These are phyloP conservation scores for Syzygium malaccense DNA, from an alignment of 441 rosid species.

Conservation along the genomic window DNA sequence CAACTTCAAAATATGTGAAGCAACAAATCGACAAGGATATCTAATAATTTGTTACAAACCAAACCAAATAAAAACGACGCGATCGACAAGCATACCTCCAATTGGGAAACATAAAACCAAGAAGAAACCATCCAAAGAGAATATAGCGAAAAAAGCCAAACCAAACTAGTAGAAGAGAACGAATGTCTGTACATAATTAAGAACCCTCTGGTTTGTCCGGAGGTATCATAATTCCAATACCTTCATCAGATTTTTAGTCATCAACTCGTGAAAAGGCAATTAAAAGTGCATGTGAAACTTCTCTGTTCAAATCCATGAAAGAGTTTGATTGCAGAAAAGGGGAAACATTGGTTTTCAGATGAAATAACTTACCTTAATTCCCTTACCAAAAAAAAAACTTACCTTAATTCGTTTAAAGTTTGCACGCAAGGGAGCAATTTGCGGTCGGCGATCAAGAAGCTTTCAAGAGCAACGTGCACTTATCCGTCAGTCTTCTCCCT, in stretches of 20 bases:
- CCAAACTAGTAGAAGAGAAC: no score
- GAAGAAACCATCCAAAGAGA: no score
- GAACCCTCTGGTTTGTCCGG: neutral
- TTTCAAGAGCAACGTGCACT: neutral
- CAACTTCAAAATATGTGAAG: no score
- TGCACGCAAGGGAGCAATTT: neutral
- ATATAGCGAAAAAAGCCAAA: neutral
- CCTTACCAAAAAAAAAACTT: no score
- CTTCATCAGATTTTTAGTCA: neutral
- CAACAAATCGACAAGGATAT: no score
- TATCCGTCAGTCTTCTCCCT: neutral
- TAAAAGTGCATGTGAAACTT: neutral
- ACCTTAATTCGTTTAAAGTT: neutral
- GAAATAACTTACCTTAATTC: neutral
- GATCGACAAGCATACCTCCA: no score
- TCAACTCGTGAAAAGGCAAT: neutral
- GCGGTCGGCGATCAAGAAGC: neutral
- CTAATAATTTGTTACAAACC: no score
- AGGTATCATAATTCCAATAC: no score
- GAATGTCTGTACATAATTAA: neutral
- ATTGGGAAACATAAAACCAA: no score
- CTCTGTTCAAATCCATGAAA: accelerated
- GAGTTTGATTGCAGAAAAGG: neutral
- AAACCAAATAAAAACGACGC: no score
- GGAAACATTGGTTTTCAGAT: neutral